Evolutionary conservation across 257 asterid species (phyloP).

Genomic region (Linaria vulgaris): DNA sequence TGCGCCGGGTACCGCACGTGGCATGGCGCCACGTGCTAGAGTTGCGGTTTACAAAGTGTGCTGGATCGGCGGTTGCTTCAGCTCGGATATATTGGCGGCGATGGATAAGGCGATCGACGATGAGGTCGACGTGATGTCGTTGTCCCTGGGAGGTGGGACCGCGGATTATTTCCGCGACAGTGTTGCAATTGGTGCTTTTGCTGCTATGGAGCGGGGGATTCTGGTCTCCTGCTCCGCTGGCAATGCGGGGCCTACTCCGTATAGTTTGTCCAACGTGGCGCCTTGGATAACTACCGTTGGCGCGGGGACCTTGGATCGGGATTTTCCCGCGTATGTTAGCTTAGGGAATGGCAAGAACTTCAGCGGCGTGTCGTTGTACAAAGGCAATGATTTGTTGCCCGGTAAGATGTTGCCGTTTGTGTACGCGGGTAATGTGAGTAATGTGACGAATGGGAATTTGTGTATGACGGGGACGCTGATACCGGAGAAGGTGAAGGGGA

Average conservation of each 20-base stretch:
- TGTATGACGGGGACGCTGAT: constrained; percentile 64
- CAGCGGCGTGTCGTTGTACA: constrained; percentile 70
- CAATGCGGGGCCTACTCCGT: constrained; percentile 66
- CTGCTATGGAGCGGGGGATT: constrained; percentile 88
- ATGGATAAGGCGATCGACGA: constrained; percentile 82
- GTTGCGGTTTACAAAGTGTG: constrained; percentile 78
- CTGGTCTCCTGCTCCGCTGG: constrained; percentile 86
- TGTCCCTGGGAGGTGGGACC: constrained; percentile 76
- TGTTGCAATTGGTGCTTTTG: constrained; percentile 68
- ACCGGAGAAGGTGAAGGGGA: constrained; percentile 47
- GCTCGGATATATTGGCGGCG: constrained; percentile 81
- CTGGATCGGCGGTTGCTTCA: constrained; percentile 81
- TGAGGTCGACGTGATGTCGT: constrained; percentile 62
- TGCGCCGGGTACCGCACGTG: constrained; percentile 86
- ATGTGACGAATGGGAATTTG: constrained; percentile 57
- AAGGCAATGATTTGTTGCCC: constrained; percentile 38
- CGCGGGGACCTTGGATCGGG: constrained; percentile 87
- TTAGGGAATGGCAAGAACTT: constrained; percentile 75
- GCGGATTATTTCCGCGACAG: constrained; percentile 58
- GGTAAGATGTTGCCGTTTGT: constrained; percentile 60
- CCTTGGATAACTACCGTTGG: constrained; percentile 97
- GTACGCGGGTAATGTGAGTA: constrained; percentile 77
- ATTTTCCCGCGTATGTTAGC: constrained; percentile 75
- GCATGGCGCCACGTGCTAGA: constrained; percentile 82
- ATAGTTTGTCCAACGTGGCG: constrained; percentile 64